Conservation (phyloP, 805 yeast species). For the Ogataea trehaloabstinens region DNA sequence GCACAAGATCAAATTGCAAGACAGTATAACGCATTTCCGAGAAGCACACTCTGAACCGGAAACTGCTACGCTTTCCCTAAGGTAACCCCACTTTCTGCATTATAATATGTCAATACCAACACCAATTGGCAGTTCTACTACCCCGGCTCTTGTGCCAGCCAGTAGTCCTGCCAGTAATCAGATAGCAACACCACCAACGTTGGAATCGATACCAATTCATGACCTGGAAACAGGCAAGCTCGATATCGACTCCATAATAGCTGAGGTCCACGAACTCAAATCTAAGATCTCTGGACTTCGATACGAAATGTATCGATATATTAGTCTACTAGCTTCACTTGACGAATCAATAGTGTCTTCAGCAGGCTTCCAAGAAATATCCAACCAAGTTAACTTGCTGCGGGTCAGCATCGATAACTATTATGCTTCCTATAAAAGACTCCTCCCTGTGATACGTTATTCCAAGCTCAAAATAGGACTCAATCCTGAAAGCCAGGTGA, state of each 20-base stretch:
- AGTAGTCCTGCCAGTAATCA: slow-evolving; percentile 3
- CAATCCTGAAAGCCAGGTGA: slow-evolving; percentile 46
- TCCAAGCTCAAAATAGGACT: slow-evolving; percentile 50
- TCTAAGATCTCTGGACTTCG: slow-evolving; percentile 32
- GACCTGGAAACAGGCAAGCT: slow-evolving; percentile 42
- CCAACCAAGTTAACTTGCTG: slow-evolving; percentile 34
- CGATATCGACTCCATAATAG: slow-evolving; percentile 32
- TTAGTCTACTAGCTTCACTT: slow-evolving; percentile 38
- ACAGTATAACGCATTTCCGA: no score
- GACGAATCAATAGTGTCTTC: slow-evolving; percentile 43
- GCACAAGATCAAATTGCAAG: no score
- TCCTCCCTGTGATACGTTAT: slow-evolving; percentile 49
- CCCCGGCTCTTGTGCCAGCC: slow-evolving; percentile 13
- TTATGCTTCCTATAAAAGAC: slow-evolving; percentile 41
- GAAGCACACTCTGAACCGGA: no score
- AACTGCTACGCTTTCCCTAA: no score
- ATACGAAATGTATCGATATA: slow-evolving; percentile 38
- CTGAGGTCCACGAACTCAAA: slow-evolving; percentile 36
- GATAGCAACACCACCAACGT: slow-evolving; percentile 6
- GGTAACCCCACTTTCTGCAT: neutral
- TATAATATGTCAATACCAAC: slow-evolving; percentile 16
- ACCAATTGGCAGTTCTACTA: slow-evolving; percentile 17
- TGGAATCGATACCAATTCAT: slow-evolving; percentile 31
- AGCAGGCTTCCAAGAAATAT: slow-evolving; percentile 37
- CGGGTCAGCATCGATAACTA: slow-evolving; percentile 41